These are phyloP conservation scores for Mortierella sp. DNA, from an alignment of 371 early-diverging fungal species.

Conservation along the genomic window DNA sequence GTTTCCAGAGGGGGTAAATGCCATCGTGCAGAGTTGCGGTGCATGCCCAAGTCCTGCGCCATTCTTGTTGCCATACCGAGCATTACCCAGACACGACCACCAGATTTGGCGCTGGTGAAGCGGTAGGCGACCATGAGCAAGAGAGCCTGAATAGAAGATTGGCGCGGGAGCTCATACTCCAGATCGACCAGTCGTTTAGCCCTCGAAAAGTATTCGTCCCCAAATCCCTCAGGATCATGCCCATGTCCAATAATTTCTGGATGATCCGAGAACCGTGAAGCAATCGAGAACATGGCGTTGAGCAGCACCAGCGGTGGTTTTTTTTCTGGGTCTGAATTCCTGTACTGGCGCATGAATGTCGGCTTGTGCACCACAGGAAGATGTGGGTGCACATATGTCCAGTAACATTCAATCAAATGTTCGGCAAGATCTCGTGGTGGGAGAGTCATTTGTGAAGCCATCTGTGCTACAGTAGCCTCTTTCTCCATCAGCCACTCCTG, in stretches of 20 bases:
- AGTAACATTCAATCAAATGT: slow-evolving; percentile 79
- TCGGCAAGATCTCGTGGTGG: slow-evolving; percentile 73
- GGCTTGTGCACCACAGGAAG: slow-evolving; percentile 77
- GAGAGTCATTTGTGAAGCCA: slow-evolving; percentile 42
- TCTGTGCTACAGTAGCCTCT: slow-evolving; percentile 12
- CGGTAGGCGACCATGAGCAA: slow-evolving; percentile 54
- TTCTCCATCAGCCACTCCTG: slow-evolving; percentile 36
- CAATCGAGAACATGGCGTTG: slow-evolving; percentile 80
- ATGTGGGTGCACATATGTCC: slow-evolving; percentile 74
- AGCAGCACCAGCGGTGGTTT: slow-evolving; percentile 70
- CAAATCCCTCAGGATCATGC: slow-evolving; percentile 45
- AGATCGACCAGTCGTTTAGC: slow-evolving; percentile 51
- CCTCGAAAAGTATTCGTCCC: slow-evolving; percentile 50
- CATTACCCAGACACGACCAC: slow-evolving; percentile 56
- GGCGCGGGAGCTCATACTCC: slow-evolving; percentile 53
- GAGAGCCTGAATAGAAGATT: slow-evolving; percentile 56
- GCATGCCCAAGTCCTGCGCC: slow-evolving; percentile 78
- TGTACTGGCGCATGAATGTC: slow-evolving; percentile 66
- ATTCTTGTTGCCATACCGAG: slow-evolving; percentile 74
- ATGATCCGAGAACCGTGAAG: slow-evolving; percentile 76
- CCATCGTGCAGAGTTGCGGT: slow-evolving; percentile 72
- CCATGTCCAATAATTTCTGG: slow-evolving; percentile 51
- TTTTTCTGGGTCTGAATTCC: slow-evolving; percentile 43
- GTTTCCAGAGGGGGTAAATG: slow-evolving; percentile 66
- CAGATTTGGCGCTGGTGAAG: slow-evolving; percentile 49